A percentile compares a stretch with the other conserved stretches of the same genome.
Evolutionary conservation across 495 filamentous ascomycete genomes (phyloP).

Genomic region (Articulospora tetracladia): DNA sequence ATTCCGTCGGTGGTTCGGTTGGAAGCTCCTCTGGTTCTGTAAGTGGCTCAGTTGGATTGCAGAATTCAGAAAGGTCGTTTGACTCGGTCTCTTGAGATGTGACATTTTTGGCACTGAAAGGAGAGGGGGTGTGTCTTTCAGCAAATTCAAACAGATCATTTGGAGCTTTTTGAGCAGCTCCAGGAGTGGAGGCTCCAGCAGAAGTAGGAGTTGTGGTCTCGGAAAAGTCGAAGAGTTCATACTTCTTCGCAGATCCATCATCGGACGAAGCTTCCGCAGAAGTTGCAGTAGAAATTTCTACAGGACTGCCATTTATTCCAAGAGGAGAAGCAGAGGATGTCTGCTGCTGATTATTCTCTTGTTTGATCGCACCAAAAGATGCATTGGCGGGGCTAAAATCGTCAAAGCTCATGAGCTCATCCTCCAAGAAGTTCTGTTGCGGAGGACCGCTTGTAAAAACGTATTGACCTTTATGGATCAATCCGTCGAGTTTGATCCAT

Average conservation of each 20-base stretch:
- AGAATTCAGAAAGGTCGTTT: not conserved
- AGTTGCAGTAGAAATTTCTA: slow-evolving; percentile 11
- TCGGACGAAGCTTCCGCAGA: slow-evolving; percentile 14
- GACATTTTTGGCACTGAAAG: not conserved
- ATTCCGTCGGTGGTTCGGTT: not conserved
- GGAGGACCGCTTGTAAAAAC: slow-evolving; percentile 21
- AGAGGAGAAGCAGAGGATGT: not conserved
- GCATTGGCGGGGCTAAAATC: slow-evolving; percentile 1
- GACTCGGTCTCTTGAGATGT: too few relatives aligned
- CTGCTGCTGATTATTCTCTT: not conserved
- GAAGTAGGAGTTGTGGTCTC: not conserved
- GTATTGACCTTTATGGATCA: slow-evolving; percentile 24
- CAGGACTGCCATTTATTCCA: not conserved
- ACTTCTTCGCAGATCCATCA: not conserved
- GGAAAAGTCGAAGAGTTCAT: slow-evolving; percentile 11
- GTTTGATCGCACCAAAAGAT: not conserved
- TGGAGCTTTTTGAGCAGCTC: not conserved
- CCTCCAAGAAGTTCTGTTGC: slow-evolving; percentile 12
- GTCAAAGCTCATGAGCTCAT: slow-evolving; percentile 23
- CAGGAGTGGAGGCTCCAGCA: not conserved
- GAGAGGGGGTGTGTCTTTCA: not conserved
- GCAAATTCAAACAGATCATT: not conserved
- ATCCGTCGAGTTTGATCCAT: slow-evolving; percentile 23
- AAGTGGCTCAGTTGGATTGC: not conserved
- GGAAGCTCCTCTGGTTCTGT: not conserved